These are phyloP conservation scores for Dictyostelium citrinum DNA, from an alignment of 78 protist species.

Conservation along the genomic window DNA sequence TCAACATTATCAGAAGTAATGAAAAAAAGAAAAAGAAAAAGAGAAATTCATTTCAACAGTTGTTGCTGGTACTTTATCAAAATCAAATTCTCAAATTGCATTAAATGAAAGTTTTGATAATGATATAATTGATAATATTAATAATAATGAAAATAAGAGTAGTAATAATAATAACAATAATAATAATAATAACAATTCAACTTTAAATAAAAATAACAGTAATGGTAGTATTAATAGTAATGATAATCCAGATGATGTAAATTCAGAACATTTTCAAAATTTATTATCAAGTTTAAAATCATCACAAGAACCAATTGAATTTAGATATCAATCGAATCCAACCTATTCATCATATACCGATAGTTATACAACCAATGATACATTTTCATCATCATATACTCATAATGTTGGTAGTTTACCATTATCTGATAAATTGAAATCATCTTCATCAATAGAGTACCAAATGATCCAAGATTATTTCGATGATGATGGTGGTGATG, in stretches of 20 bases:
- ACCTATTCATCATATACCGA: constrained; percentile 16
- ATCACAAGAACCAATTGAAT: constrained; percentile 8
- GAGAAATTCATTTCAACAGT: neutral
- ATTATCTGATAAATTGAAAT: neutral
- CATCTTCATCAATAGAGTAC: neutral
- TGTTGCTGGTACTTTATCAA: neutral
- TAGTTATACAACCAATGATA: constrained; percentile 1
- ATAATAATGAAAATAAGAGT: neutral
- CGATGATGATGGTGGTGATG: neutral
- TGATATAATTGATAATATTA: neutral
- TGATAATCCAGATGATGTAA: neutral
- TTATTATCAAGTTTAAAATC: neutral
- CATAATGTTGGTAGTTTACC: neutral
- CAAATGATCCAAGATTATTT: neutral
- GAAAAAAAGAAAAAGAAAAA: neutral
- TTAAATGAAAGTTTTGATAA: neutral
- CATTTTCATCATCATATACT: neutral
- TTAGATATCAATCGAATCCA: constrained; percentile 19
- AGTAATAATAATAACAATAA: neutral
- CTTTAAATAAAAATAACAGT: neutral
- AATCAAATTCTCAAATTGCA: neutral
- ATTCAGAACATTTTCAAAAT: constrained; percentile 4
- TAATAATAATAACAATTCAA: neutral
- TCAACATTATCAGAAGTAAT: neutral
- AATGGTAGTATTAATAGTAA: neutral